Evolutionary conservation across 106 monocot species (phyloP), one percentile per base, ranked within the genome.

Genomic region (Allium sativum): DNA sequence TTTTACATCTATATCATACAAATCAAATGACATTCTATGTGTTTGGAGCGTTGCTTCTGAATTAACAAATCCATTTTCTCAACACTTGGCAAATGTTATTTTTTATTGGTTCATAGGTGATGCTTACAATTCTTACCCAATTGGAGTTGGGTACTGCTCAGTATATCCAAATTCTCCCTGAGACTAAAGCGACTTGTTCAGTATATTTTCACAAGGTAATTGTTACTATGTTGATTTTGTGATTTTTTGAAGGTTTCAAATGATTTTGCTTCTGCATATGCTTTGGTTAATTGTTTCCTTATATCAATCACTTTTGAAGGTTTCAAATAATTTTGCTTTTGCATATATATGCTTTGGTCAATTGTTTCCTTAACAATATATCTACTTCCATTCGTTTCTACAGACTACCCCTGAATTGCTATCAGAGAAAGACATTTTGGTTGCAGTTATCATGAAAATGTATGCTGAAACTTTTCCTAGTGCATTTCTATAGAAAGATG

Each of bases 201-300:
- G 63, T 98, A 67, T 78, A 77, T 66, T 98, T 98, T 80, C 87
- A 91, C 78, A 91, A 88, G 95, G 95, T 96, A 42, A 15, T 42
- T 44, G 12, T 13, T 22, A 52, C 17, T 19, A 3, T 60, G 44
- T 31, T 31, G 31, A 31, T 31, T 31, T 31, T 31, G 31, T 31
- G 31, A 31, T 31, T 31, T 31, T 31, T 31, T 31, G 31, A 5
- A 31, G 31, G 31, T 31, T 31, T 31, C 31, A 31, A 31, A 31
- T 31, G 31, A 31, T 31, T 48, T 10, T 14, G 5, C 46, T 31
- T 13, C 48, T 48, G 47, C 11, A 11, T 9, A 6, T 58, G 31
- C 60, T 21, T 53, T 78, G 13, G 21, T 61, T 31, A 17, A 43
- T 10, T 45, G 31, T 31, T 31, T 31, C 31, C 31, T 31, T 31